phyloP scores from a whole-genome alignment of 805 yeast species.

The Candida taoyuanica region DNA sequence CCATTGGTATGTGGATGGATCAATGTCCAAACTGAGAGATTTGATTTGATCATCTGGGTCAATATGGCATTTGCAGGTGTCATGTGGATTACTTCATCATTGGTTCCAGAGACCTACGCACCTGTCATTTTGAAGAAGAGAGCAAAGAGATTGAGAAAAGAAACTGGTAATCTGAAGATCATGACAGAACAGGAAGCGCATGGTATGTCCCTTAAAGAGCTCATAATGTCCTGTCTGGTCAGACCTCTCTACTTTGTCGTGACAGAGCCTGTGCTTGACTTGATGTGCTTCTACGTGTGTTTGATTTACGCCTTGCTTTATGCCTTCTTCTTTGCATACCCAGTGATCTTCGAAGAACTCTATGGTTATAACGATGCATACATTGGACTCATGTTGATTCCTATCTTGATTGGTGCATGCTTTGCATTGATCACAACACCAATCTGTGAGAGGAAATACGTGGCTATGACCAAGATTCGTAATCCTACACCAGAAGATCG shows the following conservation, averaged over 20 bases:
- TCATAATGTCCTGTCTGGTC: constrained; percentile 64
- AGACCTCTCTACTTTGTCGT: constrained; percentile 76
- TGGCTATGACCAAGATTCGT: constrained; percentile 46
- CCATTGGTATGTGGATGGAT: constrained; percentile 87
- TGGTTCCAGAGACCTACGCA: constrained; percentile 88
- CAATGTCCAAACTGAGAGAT: constrained; percentile 60
- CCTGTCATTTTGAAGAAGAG: constrained; percentile 70
- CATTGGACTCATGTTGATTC: constrained; percentile 85
- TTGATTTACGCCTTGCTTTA: constrained; percentile 85
- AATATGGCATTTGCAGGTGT: constrained; percentile 89
- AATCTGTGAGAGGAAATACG: constrained; percentile 58
- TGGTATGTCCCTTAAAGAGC: constrained; percentile 63
- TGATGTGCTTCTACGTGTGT: constrained; percentile 82
- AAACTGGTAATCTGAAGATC: constrained; percentile 76
- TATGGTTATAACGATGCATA: constrained; percentile 74
- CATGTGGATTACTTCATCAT: constrained; percentile 61
- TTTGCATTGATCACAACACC: constrained; percentile 75
- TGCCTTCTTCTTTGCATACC: constrained; percentile 94
- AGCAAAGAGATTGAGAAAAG: constrained; percentile 64
- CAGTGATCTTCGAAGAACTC: constrained; percentile 75
- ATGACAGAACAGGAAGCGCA: constrained; percentile 93
- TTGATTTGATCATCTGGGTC: constrained; percentile 80
- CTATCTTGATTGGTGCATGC: constrained; percentile 82
- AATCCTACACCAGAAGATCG: constrained; percentile 77
- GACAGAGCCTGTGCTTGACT: constrained; percentile 81